These are phyloP conservation scores for Parmelia sp. DNA, from an alignment of 495 filamentous ascomycete genomes.

Conservation along the genomic window DNA sequence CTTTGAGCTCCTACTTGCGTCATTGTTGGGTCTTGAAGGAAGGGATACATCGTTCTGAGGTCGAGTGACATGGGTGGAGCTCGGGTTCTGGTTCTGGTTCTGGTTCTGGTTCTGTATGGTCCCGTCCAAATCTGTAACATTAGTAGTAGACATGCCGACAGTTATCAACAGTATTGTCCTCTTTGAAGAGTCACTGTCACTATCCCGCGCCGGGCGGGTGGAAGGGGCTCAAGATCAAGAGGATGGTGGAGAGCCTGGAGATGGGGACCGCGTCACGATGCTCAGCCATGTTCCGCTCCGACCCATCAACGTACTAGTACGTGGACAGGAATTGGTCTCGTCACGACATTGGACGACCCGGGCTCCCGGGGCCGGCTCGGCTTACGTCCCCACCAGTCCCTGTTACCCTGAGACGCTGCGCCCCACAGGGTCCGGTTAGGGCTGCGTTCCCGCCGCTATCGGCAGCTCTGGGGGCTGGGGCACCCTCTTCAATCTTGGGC, in stretches of 20 bases:
- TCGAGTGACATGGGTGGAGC: too few species aligned
- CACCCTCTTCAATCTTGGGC: too few species aligned
- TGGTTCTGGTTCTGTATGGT: conserved; percentile 2
- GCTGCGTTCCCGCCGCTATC: not conserved
- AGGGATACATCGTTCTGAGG: not conserved
- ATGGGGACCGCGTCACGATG: conserved; percentile 1
- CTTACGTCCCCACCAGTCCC: not conserved
- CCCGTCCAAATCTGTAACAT: conserved; percentile 13
- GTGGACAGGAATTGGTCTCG: not conserved
- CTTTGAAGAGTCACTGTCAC: not conserved
- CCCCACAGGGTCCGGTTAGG: not conserved
- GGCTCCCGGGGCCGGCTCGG: not conserved
- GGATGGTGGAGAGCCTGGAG: not conserved
- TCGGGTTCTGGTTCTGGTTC: not conserved
- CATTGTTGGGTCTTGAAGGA: conserved; percentile 14
- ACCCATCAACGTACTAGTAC: not conserved
- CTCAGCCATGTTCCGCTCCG: not conserved
- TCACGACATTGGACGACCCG: not conserved
- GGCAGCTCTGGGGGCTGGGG: not conserved
- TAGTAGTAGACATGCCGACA: not conserved
- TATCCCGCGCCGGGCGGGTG: not conserved
- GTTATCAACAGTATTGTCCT: not conserved
- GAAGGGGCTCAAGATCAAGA: not conserved
- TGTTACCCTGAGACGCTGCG: too few species aligned
- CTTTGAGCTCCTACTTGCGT: conserved; percentile 10